Conservation (phyloP, 116 monocot genomes). For the Thalassia testudinum region DNA sequence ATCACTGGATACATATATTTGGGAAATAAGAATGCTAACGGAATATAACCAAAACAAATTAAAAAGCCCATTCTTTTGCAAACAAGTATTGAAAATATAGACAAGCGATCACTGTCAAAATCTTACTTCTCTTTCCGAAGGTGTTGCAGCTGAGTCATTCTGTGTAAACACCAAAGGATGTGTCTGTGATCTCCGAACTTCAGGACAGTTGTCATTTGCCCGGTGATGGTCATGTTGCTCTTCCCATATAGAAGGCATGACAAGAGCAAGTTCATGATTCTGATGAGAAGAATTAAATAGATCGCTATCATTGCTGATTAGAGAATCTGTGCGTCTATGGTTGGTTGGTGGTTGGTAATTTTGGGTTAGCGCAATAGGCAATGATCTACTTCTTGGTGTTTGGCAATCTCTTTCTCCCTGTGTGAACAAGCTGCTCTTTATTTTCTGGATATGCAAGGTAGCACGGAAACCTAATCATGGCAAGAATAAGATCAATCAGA, state of each 20-base stretch:
- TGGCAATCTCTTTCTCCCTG: constrained; percentile 14
- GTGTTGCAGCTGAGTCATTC: background rate
- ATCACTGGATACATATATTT: background rate
- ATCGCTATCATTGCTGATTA: background rate
- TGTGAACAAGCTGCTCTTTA: constrained; percentile 24
- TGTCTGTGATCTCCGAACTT: background rate
- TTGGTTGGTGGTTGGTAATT: constrained; percentile 1
- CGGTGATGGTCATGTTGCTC: background rate
- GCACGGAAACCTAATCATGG: constrained; percentile 15
- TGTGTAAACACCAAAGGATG: background rate
- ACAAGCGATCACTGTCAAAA: background rate
- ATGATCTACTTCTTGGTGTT: constrained; percentile 8
- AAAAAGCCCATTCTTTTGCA: background rate
- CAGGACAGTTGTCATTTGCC: background rate
- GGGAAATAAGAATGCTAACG: background rate
- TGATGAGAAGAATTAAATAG: constrained; percentile 7
- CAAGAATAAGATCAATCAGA: background rate
- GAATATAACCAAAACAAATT: too few relatives aligned
- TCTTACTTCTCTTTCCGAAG: background rate
- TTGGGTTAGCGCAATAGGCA: background rate
- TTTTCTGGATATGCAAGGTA: constrained; percentile 10
- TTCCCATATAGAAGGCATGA: constrained; percentile 2
- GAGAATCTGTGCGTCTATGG: constrained; percentile 6
- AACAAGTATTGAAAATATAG: background rate
- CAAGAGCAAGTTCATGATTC: constrained; percentile 15